Evolutionary conservation across 2,329 filamentous ascomycete species (phyloP).

Genomic region (Colletotrichum chrysophilum): DNA sequence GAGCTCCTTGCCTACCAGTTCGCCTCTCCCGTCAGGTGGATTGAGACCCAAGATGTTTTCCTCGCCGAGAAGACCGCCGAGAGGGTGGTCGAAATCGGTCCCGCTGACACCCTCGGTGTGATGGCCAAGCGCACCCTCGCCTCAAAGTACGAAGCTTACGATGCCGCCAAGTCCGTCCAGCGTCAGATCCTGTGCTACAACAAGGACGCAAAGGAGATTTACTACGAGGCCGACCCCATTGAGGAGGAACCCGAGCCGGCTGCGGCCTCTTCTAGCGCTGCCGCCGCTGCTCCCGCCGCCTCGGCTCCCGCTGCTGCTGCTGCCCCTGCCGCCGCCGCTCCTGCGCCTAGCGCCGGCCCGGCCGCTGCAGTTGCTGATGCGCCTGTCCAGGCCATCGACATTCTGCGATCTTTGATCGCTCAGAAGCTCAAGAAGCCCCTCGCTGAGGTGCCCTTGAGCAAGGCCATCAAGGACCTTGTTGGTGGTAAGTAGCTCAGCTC

Average conservation of each 20-base stretch:
- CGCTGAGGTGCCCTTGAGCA: slow-evolving; percentile 86
- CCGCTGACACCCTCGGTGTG: slow-evolving; percentile 92
- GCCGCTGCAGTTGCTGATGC: slow-evolving; percentile 86
- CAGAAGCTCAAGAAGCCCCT: slow-evolving; percentile 98
- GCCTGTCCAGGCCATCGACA: slow-evolving; percentile 87
- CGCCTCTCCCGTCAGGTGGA: slow-evolving; percentile 98
- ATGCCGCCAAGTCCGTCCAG: slow-evolving; percentile 94
- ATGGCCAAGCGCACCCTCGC: slow-evolving; percentile 97
- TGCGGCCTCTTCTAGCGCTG: slow-evolving; percentile 50
- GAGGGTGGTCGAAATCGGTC: slow-evolving; percentile 96
- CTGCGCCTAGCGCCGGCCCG: slow-evolving; percentile 79
- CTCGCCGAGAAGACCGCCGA: slow-evolving; percentile 95
- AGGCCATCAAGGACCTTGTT: slow-evolving; percentile 98
- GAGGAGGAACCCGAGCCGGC: slow-evolving; percentile 83
- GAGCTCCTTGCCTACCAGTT: slow-evolving; percentile 99
- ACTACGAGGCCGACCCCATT: slow-evolving; percentile 96
- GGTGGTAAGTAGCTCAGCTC: slow-evolving; percentile 70
- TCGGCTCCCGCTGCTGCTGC: slow-evolving; percentile 57
- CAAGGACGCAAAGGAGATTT: slow-evolving; percentile 99
- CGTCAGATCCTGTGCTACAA: slow-evolving; percentile 99
- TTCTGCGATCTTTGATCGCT: slow-evolving; percentile 86
- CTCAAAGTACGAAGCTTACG: slow-evolving; percentile 98
- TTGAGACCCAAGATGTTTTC: slow-evolving; percentile 99
- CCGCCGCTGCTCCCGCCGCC: slow-evolving; percentile 57
- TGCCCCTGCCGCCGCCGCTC: slow-evolving; percentile 60